Conservation (phyloP, 2,329 filamentous ascomycete species). For the Hymenoscyphus scutula region DNA sequence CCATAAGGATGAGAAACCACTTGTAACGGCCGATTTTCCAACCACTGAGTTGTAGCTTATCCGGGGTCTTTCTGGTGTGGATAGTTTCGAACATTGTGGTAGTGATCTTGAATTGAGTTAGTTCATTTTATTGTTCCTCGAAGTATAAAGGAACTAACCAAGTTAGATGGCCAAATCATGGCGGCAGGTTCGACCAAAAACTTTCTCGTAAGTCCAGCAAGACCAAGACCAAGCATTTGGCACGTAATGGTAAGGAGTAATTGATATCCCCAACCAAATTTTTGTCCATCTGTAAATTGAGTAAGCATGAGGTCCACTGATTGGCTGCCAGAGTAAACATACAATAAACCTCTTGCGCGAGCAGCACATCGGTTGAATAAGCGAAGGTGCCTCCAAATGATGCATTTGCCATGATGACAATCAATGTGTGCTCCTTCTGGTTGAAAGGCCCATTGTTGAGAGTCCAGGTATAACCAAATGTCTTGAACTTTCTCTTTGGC, state of each 20-base stretch:
- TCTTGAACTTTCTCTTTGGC: slow-evolving; percentile 33
- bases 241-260: slow-evolving; percentile 59
- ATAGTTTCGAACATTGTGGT: slow-evolving; percentile 38
- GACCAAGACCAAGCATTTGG: slow-evolving; percentile 61
- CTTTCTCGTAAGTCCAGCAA: slow-evolving; percentile 57
- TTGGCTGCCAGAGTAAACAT: neutral
- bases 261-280: slow-evolving; percentile 60
- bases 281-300: slow-evolving; percentile 53
- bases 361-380: slow-evolving; percentile 72
- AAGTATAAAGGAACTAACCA: slow-evolving; percentile 49
- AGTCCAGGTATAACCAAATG: slow-evolving; percentile 52
- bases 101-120: slow-evolving; percentile 24
- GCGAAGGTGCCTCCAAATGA: slow-evolving; percentile 43
- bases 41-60: slow-evolving; percentile 44
- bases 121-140: slow-evolving; percentile 35
- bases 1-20: slow-evolving; percentile 44
- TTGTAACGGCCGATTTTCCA: slow-evolving; percentile 46
- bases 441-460: slow-evolving; percentile 68
- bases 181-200: slow-evolving; percentile 59
- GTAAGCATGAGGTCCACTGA: neutral
- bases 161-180: slow-evolving; percentile 62
- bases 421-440: slow-evolving; percentile 66
- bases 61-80: slow-evolving; percentile 12
- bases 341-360: slow-evolving; percentile 67
- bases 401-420: slow-evolving; percentile 53